These are phyloP conservation scores for Lizonia empirigonia DNA, from an alignment of 2,329 filamentous ascomycete species.

Conservation along the genomic window DNA sequence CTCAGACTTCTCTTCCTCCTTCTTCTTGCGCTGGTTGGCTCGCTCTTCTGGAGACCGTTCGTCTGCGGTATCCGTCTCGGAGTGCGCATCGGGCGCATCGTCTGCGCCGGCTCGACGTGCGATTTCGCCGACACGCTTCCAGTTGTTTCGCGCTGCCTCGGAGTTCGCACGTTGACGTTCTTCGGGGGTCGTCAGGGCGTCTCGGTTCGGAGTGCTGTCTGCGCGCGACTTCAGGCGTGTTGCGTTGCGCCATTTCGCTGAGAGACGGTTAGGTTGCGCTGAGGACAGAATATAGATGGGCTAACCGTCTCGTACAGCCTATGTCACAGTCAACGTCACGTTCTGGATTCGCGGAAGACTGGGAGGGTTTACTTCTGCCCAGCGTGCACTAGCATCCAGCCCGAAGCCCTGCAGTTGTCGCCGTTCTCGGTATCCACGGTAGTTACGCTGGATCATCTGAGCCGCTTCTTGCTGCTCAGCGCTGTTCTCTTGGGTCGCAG, in stretches of 20 bases:
- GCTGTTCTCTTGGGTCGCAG: background rate
- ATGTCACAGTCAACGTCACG: conserved; percentile 9
- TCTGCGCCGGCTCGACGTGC: conserved; percentile 75
- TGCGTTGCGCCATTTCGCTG: conserved; percentile 60
- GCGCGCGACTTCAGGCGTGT: conserved; percentile 54
- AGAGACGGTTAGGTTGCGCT: conserved; percentile 33
- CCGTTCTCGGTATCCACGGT: conserved; percentile 75
- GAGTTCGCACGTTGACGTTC: conserved; percentile 37
- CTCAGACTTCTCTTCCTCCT: conserved; percentile 59
- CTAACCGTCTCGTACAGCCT: conserved; percentile 59
- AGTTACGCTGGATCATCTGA: conserved; percentile 62
- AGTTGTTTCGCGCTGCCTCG: conserved; percentile 67
- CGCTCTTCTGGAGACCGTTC: conserved; percentile 43
- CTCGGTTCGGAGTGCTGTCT: conserved; percentile 35
- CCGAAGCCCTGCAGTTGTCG: conserved; percentile 72
- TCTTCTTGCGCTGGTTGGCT: conserved; percentile 41
- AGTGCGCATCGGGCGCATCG: conserved; percentile 56
- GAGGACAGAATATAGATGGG: conserved; percentile 16
- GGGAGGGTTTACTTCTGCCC: conserved; percentile 63
- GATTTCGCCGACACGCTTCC: conserved; percentile 75
- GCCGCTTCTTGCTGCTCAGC: conserved; percentile 40
- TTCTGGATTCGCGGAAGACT: background rate
- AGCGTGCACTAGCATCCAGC: conserved; percentile 72
- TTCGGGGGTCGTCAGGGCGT: conserved; percentile 30
- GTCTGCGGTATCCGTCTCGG: conserved; percentile 53